Conservation (phyloP, 2,329 filamentous ascomycete species). For the Pseudogymnoascus destructans region DNA sequence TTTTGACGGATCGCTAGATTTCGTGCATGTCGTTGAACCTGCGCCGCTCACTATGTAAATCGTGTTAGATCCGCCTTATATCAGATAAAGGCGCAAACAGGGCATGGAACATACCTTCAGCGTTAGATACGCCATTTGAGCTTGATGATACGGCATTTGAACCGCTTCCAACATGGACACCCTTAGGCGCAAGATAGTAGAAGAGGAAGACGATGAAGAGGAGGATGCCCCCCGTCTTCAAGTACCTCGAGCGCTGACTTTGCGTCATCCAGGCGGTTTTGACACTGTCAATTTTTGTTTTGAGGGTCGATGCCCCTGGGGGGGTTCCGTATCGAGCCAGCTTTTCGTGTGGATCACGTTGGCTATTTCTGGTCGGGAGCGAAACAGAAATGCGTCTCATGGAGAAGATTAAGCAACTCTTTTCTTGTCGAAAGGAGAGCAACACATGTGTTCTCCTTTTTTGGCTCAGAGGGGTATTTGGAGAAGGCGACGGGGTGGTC, state of each 20-base stretch:
- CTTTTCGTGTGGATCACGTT: constrained; percentile 52
- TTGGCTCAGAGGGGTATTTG: not conserved
- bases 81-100: not conserved
- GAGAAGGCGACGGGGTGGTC: not conserved
- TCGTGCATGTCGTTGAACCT: constrained; percentile 62
- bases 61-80: not conserved
- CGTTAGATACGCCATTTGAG: constrained; percentile 11
- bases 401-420: constrained; percentile 14
- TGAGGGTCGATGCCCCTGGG: constrained; percentile 31
- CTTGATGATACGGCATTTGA: constrained; percentile 14
- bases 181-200: constrained; percentile 49
- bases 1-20: constrained; percentile 74
- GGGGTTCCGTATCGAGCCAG: constrained; percentile 42
- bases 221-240: constrained; percentile 51
- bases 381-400: constrained; percentile 57
- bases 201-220: constrained; percentile 47
- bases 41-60: constrained; percentile 28
- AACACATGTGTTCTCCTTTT: constrained; percentile 5
- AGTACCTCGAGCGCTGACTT: constrained; percentile 50
- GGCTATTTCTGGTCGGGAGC: constrained; percentile 46
- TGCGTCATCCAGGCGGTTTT: constrained; percentile 48
- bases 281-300: constrained; percentile 39
- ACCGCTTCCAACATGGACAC: constrained; percentile 19
- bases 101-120: constrained; percentile 14
- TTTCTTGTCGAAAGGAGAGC: constrained; percentile 4